These are phyloP conservation scores for Geotrichum carabidarum DNA, from an alignment of 1,139 yeast genomes.

Conservation along the genomic window DNA sequence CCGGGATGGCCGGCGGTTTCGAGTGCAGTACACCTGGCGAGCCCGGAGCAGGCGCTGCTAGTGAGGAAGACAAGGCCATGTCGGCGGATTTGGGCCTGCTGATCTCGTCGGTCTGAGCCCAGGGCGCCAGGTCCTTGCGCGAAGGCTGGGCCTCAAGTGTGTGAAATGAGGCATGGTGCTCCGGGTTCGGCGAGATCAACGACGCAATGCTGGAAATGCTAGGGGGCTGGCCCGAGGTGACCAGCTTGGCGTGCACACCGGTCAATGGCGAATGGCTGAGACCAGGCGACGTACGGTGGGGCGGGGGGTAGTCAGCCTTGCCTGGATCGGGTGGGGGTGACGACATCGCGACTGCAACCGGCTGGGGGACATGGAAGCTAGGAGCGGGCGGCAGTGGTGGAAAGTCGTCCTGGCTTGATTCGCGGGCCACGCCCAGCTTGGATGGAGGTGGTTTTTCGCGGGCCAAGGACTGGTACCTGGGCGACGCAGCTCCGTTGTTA, in stretches of 20 bases:
- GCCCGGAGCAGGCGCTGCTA: neutral
- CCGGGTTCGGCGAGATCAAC: conserved; percentile 8
- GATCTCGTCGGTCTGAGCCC: conserved; percentile 23
- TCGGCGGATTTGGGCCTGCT: conserved; percentile 33
- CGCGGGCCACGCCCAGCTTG: neutral
- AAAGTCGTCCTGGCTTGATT: neutral
- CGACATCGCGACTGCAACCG: conserved; percentile 2
- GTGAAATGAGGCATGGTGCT: neutral
- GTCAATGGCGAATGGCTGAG: neutral
- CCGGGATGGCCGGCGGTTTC: neutral
- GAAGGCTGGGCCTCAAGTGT: neutral
- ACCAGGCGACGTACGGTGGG: neutral
- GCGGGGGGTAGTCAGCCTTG: neutral
- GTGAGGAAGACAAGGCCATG: conserved; percentile 5
- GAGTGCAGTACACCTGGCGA: neutral
- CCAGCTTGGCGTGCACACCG: conserved; percentile 4
- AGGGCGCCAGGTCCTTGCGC: conserved; percentile 15
- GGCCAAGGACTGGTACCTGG: conserved; percentile 2
- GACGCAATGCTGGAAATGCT: conserved; percentile 10
- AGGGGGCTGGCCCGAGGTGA: conserved; percentile 4
- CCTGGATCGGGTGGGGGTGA: conserved; percentile 6
- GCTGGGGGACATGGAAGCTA: neutral
- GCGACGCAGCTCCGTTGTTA: conserved; percentile 7
- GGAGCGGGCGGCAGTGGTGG: too few relatives aligned
- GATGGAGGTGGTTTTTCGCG: conserved; percentile 7